Base-by-base conservation (phyloP, 2,329 filamentous ascomycete genomes). In the Alternaria longipes region DNA sequence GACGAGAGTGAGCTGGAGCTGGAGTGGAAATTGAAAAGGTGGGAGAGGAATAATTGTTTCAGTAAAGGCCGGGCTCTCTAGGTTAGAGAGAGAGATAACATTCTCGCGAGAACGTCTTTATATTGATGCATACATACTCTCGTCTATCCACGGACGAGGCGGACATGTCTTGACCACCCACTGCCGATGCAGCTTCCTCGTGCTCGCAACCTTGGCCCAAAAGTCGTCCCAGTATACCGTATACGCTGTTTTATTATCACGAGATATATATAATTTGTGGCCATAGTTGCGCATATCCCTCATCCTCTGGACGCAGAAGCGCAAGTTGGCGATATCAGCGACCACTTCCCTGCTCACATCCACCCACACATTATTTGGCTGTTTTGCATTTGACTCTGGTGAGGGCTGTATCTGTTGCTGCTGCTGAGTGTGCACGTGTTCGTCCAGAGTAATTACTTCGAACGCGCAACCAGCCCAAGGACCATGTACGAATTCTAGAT, bases 201-300 rank as follows among this genome's bases (percentile, higher is more conserved):
- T 54, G 7, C 7, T 5, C 5, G 41, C 14, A 3, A 36, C 22
- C 16, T 40, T 41, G 8, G 22, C 11, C 45, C 54, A 41, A 9
- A 32, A 87, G 79, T 80, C 8, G 68, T 88, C 66, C 45, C 45
- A 49, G 28, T 49, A 49, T 6, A 32, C 45, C 5, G 26, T 18
- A 24, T 46, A 32, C n/a, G 18, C 45, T 16, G 45, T 30, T 3
- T 9, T 12, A 4, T 49, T 9, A 8, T 47, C n/a, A 32, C n/a
- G 11, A 11, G n/a, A 26, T 2, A 32, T 11, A n/a, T 38, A 38
- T 3, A 38, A 12, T n/a, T 14, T 7, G 7, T 38, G 34, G n/a
- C 1, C 3, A 7, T 0, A 0, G 6, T n/a, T 8, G 7, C 14
- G 14, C 34, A 38, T 38, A 8, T n/a, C 34, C 14, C 0, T 38